Conservation (phyloP, 73 alveolate genomes). For the Halteria grandinella region DNA sequence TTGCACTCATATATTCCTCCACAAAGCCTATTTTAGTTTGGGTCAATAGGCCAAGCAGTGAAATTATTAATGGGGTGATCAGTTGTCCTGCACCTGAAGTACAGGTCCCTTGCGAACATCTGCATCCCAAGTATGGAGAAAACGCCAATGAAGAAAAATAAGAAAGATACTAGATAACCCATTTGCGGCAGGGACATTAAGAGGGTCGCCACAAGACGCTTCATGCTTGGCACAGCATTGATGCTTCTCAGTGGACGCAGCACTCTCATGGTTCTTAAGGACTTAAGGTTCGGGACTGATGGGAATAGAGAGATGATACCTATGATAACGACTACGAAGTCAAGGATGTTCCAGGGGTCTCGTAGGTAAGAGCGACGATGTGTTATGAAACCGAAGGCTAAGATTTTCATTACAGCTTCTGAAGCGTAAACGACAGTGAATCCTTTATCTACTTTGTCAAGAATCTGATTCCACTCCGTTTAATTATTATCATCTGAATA, state of each 20-base stretch:
- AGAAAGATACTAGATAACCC: conserved; percentile 64
- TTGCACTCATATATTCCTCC: too few relatives aligned
- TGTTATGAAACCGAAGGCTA: conserved; percentile 11
- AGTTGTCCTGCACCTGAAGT: conserved; percentile 70
- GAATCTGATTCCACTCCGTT: conserved; percentile 1
- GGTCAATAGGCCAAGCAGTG: too few relatives aligned
- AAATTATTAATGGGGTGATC: too few relatives aligned
- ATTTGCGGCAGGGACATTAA: conserved; percentile 71
- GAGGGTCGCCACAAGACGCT: conserved; percentile 56
- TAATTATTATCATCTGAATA: conserved; percentile 30
- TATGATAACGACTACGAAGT: conserved; percentile 48
- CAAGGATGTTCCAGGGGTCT: conserved; percentile 59
- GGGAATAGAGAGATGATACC: conserved; percentile 35
- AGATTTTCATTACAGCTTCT: conserved; percentile 29
- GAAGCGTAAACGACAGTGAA: conserved; percentile 40
- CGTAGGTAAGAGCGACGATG: conserved; percentile 20
- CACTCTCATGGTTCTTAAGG: conserved; percentile 74
- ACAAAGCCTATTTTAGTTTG: too few relatives aligned
- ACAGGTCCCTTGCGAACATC: conserved; percentile 69
- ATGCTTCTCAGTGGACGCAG: conserved; percentile 77
- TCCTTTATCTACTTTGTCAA: conserved; percentile 17
- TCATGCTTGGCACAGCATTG: conserved; percentile 72
- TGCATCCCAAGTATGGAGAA: conserved; percentile 82
- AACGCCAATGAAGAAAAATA: conserved; percentile 62
- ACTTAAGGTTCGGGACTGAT: conserved; percentile 55